Percentiles rank a stretch among this genome's conserved stretches.
Evolutionary conservation across 208 protist species (phyloP).

Genomic region (Leishmania arabica): DNA sequence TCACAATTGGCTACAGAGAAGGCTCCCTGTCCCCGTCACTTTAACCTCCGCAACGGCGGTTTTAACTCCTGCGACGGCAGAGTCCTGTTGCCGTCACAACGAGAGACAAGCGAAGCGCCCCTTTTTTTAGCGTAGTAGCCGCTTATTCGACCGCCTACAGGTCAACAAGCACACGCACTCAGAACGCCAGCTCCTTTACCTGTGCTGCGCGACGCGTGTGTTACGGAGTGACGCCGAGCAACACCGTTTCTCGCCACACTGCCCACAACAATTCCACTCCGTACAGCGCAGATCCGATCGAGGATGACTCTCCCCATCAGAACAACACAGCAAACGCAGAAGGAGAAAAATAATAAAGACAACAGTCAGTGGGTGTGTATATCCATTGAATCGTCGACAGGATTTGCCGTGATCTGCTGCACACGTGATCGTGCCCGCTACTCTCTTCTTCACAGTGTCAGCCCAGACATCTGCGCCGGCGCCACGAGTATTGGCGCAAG

Average conservation of each 20-base stretch:
- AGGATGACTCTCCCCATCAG: neutral
- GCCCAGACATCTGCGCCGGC: neutral
- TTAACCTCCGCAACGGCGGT: neutral
- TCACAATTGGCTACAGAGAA: neutral
- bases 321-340: neutral
- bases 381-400: neutral
- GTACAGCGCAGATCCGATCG: neutral
- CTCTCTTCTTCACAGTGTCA: neutral
- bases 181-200: neutral
- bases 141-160: neutral
- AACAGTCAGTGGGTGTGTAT: neutral
- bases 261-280: neutral
- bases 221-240: too few species aligned
- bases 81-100: neutral
- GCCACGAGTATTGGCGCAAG: neutral
- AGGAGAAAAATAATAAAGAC: neutral
- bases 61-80: neutral
- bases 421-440: neutral
- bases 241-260: neutral
- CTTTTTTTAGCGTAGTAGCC: neutral
- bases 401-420: neutral
- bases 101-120: neutral
- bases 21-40: neutral
- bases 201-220: neutral
- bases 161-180: neutral